A percentile compares a stretch with the other conserved stretches of the same genome.
These are phyloP conservation scores for Irpex rosettiformis DNA, from an alignment of 1,284 basidiomycete species.

Conservation along the genomic window DNA sequence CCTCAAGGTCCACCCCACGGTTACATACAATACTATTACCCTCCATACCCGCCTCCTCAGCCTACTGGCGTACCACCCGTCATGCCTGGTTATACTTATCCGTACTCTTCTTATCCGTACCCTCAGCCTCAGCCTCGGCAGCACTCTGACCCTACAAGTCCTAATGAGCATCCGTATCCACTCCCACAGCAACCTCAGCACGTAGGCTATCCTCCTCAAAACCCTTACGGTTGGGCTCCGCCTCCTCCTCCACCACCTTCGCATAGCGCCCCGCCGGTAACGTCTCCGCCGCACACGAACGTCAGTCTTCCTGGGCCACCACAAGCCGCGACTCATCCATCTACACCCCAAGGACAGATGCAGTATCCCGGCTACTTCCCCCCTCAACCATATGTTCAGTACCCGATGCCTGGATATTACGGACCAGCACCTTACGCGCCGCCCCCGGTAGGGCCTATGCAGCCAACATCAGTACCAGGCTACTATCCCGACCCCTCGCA, in stretches of 20 bases:
- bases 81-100: slow-evolving; percentile 36
- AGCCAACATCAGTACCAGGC: slow-evolving; percentile 30
- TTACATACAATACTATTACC: slow-evolving; percentile 32
- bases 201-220: slow-evolving; percentile 24
- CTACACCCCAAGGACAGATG: slow-evolving; percentile 24
- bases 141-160: slow-evolving; percentile 33
- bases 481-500: slow-evolving; percentile 23
- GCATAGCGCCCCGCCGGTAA: slow-evolving; percentile 29
- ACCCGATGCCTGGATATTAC: slow-evolving; percentile 47
- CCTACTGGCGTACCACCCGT: slow-evolving; percentile 28
- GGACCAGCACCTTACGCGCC: slow-evolving; percentile 26
- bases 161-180: slow-evolving; percentile 32
- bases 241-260: slow-evolving; percentile 33
- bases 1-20: slow-evolving; percentile 33
- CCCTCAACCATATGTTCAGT: slow-evolving; percentile 36
- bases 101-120: slow-evolving; percentile 37
- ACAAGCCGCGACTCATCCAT: slow-evolving; percentile 9
- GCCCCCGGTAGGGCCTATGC: slow-evolving; percentile 21
- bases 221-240: slow-evolving; percentile 31
- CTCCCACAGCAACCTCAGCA: slow-evolving; percentile 27
- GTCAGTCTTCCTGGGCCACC: slow-evolving; percentile 4
- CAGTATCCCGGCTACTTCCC: slow-evolving; percentile 37
- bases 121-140: slow-evolving; percentile 32
- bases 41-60: slow-evolving; percentile 32
- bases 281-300: slow-evolving; percentile 24